These are phyloP conservation scores for Candida corydali DNA, from an alignment of 805 yeast genomes.

Conservation along the genomic window DNA sequence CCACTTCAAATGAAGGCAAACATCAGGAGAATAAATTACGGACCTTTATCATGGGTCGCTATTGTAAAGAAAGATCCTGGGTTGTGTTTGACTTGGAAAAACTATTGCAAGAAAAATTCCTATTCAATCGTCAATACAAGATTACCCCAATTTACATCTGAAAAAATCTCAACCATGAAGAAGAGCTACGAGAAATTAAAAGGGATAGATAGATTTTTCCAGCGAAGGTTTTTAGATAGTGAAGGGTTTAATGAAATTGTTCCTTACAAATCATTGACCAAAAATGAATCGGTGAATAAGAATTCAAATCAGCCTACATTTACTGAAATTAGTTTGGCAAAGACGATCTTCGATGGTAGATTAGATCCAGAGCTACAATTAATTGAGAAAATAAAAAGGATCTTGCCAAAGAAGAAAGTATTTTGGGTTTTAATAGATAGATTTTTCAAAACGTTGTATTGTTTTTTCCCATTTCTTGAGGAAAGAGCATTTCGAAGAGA, in stretches of 20 bases:
- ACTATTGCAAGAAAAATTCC: conserved; percentile 19
- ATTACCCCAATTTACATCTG: conserved; percentile 18
- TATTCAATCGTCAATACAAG: conserved; percentile 18
- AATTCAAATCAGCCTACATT: conserved; percentile 12
- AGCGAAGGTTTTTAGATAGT: conserved; percentile 26
- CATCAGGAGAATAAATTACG: conserved; percentile 27
- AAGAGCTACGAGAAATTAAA: conserved; percentile 1
- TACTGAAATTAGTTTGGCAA: conserved; percentile 16
- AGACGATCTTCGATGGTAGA: conserved; percentile 16
- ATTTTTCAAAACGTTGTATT: conserved; percentile 54
- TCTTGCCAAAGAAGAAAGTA: conserved; percentile 48
- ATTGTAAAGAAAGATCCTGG: conserved; percentile 32
- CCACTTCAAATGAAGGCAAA: conserved; percentile 26
- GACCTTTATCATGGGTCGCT: conserved; percentile 38
- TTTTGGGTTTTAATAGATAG: conserved; percentile 52
- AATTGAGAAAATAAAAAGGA: conserved; percentile 25
- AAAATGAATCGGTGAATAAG: conserved; percentile 16
- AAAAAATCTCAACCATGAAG: conserved; percentile 13
- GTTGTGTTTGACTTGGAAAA: conserved; percentile 29
- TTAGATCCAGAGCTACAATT: conserved; percentile 26
- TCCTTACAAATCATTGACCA: conserved; percentile 25
- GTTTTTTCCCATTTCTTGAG: conserved; percentile 61
- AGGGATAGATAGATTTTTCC: conserved; percentile 21
- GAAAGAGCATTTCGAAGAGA: conserved; percentile 45
- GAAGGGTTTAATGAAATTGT: conserved; percentile 32